phyloP scores from a whole-genome alignment of 2,329 filamentous ascomycete species.

The Fusarium scirpi region DNA sequence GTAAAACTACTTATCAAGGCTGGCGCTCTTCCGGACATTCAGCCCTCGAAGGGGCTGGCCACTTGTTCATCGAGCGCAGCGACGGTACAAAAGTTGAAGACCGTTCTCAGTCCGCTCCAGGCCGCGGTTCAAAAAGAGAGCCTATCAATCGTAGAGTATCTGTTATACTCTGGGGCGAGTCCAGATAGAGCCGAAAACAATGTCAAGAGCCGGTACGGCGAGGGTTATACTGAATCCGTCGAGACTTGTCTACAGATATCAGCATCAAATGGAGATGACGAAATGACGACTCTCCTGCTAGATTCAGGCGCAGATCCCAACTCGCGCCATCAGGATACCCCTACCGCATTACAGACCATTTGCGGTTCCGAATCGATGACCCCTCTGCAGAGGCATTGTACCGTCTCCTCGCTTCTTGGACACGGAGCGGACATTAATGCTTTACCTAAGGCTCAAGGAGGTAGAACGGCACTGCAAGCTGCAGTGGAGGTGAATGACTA shows the following conservation, averaged over 20 bases:
- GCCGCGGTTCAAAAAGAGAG: fast-evolving
- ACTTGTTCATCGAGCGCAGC: no score
- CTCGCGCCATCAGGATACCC: fast-evolving
- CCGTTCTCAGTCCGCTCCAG: background rate
- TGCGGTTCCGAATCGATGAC: fast-evolving
- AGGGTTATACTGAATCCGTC: background rate
- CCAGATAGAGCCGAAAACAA: background rate
- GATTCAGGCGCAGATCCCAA: background rate
- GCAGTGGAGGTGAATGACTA: background rate
- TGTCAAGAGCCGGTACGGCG: no score
- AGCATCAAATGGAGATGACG: background rate
- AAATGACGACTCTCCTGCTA: background rate
- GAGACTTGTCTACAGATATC: background rate
- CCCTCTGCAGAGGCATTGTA: fast-evolving
- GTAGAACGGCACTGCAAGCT: conserved; percentile 10
- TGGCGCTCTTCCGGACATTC: background rate
- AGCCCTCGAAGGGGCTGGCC: no score
- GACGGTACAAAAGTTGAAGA: no score
- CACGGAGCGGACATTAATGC: background rate
- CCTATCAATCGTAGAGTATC: background rate
- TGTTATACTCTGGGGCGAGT: background rate
- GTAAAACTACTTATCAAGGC: background rate
- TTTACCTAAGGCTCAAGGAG: fast-evolving
- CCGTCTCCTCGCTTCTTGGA: fast-evolving
- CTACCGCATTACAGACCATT: background rate